These are phyloP conservation scores for Amyloporia xantha DNA, from an alignment of 768 basidiomycete genomes.

Conservation along the genomic window DNA sequence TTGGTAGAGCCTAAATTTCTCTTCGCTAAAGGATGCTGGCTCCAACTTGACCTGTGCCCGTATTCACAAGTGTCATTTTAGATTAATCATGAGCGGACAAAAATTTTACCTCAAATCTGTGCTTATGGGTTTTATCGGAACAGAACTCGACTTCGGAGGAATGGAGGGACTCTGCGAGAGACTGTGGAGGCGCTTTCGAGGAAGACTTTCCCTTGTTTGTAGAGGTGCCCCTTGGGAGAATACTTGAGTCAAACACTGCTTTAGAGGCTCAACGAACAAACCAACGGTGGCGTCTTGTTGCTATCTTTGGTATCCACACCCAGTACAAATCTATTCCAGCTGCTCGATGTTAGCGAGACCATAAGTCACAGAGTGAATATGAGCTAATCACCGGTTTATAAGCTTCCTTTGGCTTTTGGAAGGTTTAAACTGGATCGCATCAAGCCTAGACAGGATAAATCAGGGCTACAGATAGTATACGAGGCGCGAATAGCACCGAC, in stretches of 20 bases:
- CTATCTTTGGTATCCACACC: constrained; percentile 27
- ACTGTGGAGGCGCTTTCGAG: not conserved
- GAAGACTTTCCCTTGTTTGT: not conserved
- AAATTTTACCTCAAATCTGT: constrained; percentile 54
- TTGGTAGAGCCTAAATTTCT: constrained; percentile 75
- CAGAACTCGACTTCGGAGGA: constrained; percentile 40
- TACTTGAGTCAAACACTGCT: not conserved
- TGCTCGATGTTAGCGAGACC: constrained; percentile 17
- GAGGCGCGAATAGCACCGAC: constrained; percentile 31
- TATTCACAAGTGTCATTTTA: not conserved
- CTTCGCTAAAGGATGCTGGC: constrained; percentile 64
- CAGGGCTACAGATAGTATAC: not conserved
- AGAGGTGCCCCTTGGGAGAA: not conserved
- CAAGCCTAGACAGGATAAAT: constrained; percentile 42
- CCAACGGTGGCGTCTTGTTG: constrained; percentile 5
- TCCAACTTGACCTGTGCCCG: constrained; percentile 62
- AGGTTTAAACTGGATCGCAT: constrained; percentile 57
- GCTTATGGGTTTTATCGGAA: constrained; percentile 27
- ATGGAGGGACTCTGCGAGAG: constrained; percentile 44
- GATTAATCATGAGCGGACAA: too few relatives aligned
- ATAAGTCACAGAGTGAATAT: not conserved
- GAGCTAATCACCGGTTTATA: constrained; percentile 50
- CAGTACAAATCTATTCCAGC: constrained; percentile 70
- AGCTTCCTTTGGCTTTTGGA: constrained; percentile 73
- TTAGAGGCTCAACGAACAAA: not conserved